These are phyloP conservation scores for Cenchrus purpureus DNA, from an alignment of 176 grass and related monocot species.

Conservation along the genomic window DNA sequence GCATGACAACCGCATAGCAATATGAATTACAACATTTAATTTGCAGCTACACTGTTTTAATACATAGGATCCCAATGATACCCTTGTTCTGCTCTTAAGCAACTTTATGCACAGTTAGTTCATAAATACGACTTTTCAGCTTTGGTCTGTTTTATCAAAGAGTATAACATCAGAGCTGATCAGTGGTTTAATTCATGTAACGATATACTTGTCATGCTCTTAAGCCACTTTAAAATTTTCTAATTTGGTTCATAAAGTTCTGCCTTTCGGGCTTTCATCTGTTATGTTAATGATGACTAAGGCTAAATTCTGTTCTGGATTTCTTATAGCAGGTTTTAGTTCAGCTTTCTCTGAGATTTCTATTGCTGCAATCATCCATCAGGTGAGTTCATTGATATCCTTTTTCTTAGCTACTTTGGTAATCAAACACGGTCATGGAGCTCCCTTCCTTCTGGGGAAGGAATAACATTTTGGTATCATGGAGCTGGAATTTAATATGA, in stretches of 20 bases:
- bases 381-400: conserved; percentile 7
- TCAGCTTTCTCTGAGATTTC: not conserved
- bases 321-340: not conserved
- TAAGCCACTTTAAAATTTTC: not conserved
- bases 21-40: not conserved
- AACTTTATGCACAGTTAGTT: not conserved
- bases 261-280: not conserved
- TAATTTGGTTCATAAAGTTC: not conserved
- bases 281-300: not conserved
- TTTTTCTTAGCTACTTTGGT: not conserved
- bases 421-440: not conserved
- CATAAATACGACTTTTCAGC: not conserved
- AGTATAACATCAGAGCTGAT: not conserved
- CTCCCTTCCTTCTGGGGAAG: not conserved
- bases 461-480: not conserved
- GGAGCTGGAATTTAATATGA: not conserved
- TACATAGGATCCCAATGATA: not conserved
- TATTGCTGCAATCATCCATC: not conserved
- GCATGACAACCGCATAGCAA: not conserved
- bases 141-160: not conserved
- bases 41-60: not conserved
- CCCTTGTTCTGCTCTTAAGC: not conserved
- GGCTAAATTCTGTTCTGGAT: not conserved
- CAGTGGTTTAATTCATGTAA: not conserved
- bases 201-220: not conserved